Base-by-base conservation (phyloP, 1,284 basidiomycete species). In the Tylopilus sp. region DNA sequence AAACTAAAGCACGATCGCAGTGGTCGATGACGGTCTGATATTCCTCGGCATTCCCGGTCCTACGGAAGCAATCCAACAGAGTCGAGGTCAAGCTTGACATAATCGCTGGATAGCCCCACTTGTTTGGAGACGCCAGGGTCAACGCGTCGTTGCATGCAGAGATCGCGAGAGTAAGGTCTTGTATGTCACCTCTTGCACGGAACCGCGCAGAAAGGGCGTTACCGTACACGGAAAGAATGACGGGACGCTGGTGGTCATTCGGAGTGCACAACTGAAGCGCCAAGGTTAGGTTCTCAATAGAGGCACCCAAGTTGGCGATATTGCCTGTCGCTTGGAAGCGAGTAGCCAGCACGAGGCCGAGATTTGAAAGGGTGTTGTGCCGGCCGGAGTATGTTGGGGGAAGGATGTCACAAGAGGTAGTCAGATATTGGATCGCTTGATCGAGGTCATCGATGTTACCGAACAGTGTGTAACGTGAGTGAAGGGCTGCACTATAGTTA, bases 401-500 rank as follows among this genome's bases (percentile, higher is more conserved):
- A 25, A 53, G 55, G 24, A 68, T 68, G 24, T 43, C 33, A 25
- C 52, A 53, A 13, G 63, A 69, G n/a, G 44, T 46, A 22, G 50
- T 57, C 31, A 65, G 41, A 28, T 54, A 59, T 44, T 50, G 53
- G 32, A 66, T 69, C 10, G 65, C 59, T 45, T 40, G 54, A 31
- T 66, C 45, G 25, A 66, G 58, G 37, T 66, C 65, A 10, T 45
- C 32, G 24, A 49, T 20, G 29, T 62, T 43, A 11, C 64, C 59
- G 7, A 37, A 25, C 7, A 48, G 32, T 1, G 13, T 20, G 41
- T 52, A 60, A 11, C 64, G 66, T 31, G 37, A 11, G n/a, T 22
- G 49, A 43, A 66, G 65, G 32, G 60, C 62, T 24, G 36, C 25
- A 13, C 51, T 48, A 35, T 65, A 66, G 37, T 63, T 62, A 13